Evolutionary conservation across 805 yeast genomes (phyloP).

Genomic region (Scheffersomyces coipomensis): DNA sequence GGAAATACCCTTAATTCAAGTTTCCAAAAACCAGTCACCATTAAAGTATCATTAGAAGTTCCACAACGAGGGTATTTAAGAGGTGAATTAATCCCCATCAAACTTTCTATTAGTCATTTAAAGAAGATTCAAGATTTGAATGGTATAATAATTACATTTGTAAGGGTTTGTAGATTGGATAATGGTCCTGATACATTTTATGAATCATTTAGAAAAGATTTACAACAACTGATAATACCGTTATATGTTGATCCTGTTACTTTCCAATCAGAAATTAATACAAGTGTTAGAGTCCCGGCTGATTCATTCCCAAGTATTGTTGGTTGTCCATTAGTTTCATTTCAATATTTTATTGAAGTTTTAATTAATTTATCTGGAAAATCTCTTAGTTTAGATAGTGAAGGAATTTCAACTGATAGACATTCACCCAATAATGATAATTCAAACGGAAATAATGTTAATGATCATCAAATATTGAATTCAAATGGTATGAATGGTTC

Average conservation of each 20-base stretch:
- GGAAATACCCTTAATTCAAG: conserved; percentile 8
- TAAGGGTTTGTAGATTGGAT: conserved; percentile 70
- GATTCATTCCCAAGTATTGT: conserved; percentile 85
- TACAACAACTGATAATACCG: conserved; percentile 75
- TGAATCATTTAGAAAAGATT: conserved; percentile 79
- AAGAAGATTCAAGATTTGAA: conserved; percentile 65
- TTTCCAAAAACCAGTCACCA: conserved; percentile 21
- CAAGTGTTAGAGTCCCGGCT: conserved; percentile 71
- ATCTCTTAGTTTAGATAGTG: conserved; percentile 29
- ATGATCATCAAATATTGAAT: too few relatives aligned
- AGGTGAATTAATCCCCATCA: conserved; percentile 79
- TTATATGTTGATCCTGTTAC: conserved; percentile 72
- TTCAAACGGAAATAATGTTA: conserved; percentile 1
- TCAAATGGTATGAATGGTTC: too few relatives aligned
- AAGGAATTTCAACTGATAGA: conserved; percentile 5
- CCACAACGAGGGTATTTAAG: conserved; percentile 69
- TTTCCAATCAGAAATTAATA: conserved; percentile 53
- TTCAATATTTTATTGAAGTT: conserved; percentile 83
- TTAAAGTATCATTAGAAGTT: conserved; percentile 34
- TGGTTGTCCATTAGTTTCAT: conserved; percentile 68
- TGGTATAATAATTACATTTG: conserved; percentile 77
- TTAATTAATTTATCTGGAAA: conserved; percentile 76
- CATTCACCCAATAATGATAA: conserved; percentile 2
- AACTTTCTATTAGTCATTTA: conserved; percentile 64
- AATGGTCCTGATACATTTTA: conserved; percentile 57